Base-by-base conservation (phyloP, 306 rosid genomes). In the Hippophae gyantsensis region DNA sequence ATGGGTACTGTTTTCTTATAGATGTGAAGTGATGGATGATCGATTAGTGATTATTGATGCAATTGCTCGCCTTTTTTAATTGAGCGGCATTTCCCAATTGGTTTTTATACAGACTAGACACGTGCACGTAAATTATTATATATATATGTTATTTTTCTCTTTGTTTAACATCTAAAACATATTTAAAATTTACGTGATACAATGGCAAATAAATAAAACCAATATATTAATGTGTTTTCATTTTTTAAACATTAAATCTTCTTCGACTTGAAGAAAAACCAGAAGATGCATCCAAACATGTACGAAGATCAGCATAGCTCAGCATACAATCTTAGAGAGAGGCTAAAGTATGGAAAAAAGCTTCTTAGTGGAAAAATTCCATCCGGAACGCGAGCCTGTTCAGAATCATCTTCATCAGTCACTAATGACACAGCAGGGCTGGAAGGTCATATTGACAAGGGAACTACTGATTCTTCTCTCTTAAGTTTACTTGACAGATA, bases 261-360 rank as follows among this genome's bases (percentile, higher is more conserved):
- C 38, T 4, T 9, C 57, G 12, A 54, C 70, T 68, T 82, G 68
- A 54, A 83, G 79, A 72, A 84, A 84, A 76, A 27, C 67, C 82
- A 75, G 73, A 80, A 69, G 80, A 84, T 84, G 92, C 88, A 84
- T 67, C 95, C 95, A 61, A 62, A 63, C 81, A 60, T 83, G 78
- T 92, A 85, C 38, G 87, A 86, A 43, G 89, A 83, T 58, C 73
- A 69, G 2, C 69, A 8, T 59, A 75, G 69, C 62, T 53, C 82
- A 10, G 13, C 55, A 43, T 88, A 92, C 84, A 83, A 82, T 66
- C 78, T 92, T 25, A 76, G 93, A 69, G 79, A 87, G 70, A 83
- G 90, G 66, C 44, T 45, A 58, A 82, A 62, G 40, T 41, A 55
- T 46, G 69, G 62, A 52, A 73, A 72, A 73, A 64, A 63, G 66